A percentile compares a stretch with the other conserved stretches of the same genome.
Conservation (phyloP, 2,329 filamentous ascomycete species). For the Clathrospora elynae region DNA sequence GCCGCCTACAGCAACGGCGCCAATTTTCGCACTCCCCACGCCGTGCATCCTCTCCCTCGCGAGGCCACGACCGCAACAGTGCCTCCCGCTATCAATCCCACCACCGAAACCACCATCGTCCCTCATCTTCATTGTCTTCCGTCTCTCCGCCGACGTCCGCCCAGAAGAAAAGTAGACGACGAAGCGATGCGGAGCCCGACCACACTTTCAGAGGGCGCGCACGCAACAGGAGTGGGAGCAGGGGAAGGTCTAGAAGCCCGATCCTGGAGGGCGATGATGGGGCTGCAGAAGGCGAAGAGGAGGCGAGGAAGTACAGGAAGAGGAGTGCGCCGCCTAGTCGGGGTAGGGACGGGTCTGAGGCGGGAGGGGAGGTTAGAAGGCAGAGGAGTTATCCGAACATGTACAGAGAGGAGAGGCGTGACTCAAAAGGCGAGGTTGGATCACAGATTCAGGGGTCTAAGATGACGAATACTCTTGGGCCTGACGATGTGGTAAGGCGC, state of each 20-base stretch:
- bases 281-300: constrained; percentile 27
- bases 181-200: constrained; percentile 45
- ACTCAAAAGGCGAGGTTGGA: constrained; percentile 18
- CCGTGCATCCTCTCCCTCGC: constrained; percentile 39
- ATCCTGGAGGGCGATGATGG: constrained; percentile 32
- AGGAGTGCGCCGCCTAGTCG: constrained; percentile 44
- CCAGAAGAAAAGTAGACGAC: constrained; percentile 35
- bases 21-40: constrained; percentile 38
- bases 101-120: constrained; percentile 39
- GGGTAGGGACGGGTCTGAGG: constrained; percentile 29
- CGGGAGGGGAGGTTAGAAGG: constrained; percentile 36
- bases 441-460: background rate
- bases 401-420: constrained; percentile 29
- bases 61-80: constrained; percentile 42
- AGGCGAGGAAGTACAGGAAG: constrained; percentile 39
- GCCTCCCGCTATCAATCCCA: constrained; percentile 40
- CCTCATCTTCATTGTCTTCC: constrained; percentile 31
- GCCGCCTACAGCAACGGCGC: constrained; percentile 41
- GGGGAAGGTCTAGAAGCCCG: constrained; percentile 27
- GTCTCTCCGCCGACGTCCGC: constrained; percentile 27
- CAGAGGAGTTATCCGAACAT: constrained; percentile 48
- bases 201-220: constrained; percentile 43
- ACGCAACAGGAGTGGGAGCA: constrained; percentile 33
- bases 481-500: background rate
- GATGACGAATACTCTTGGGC: constrained; percentile 1